Evolutionary conservation across 768 basidiomycete species (phyloP), one percentile per base, ranked within the genome.

Genomic region (Pleurotus sapidus): DNA sequence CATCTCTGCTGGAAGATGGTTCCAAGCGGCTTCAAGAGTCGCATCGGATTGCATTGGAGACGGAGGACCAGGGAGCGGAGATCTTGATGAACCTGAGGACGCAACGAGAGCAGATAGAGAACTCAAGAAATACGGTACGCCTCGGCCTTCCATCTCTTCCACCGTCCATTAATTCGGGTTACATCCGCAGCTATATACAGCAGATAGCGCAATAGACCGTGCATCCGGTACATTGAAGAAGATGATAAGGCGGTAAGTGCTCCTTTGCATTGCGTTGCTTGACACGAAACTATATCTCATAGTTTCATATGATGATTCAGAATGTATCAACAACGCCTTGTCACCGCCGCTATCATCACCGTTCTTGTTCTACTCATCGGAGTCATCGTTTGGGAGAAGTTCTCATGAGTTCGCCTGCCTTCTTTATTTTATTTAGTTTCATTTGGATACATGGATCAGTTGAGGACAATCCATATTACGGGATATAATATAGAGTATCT

Each of bases 281-380:
- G 37, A 58, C 62, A 59, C 61, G 54, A 58, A 58, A 34, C 43
- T 59, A 60, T 60, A 46, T 64, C 58, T 61, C 57, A 60, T 60
- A 77, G 75, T 65, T 76, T 74, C 66, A 65, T 70, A 63, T 74
- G 62, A 69, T 43, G 47, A 53, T 64, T 46, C 68, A 99, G 97
- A 76, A 97, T 98, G 93, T 95, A 98, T 69, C 94, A 97, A 71
- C 96, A 99, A 66, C 88, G 92, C 53, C 81, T 91, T 48, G 81
- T 97, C 48, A 98, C 95, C 4, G 89, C 74, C 39, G 88, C 83
- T 40, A 98, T 98, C 64, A 88, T 99, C 57, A 74, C 78, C 57
- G 84, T 98, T 25, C 87, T 98, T 37, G 75, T 96, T 50, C 67
- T 95, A 3, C 83, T 98, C 49, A 95, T 98, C 61, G 75, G 75